These are phyloP conservation scores for Penicillium janthinellum DNA, from an alignment of 2,329 filamentous ascomycete species.

Conservation along the genomic window DNA sequence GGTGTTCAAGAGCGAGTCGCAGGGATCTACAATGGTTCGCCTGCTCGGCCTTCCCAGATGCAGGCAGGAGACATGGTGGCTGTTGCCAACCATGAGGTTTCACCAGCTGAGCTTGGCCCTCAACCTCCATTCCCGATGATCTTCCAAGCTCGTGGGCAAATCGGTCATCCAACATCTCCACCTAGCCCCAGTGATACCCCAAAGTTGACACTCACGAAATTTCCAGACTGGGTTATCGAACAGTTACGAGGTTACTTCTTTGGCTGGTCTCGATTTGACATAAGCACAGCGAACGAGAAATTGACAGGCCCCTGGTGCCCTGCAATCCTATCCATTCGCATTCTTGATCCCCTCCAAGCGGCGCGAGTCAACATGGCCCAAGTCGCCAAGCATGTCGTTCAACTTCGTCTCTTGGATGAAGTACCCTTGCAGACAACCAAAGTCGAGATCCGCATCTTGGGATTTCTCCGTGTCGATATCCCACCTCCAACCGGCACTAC, in stretches of 20 bases:
- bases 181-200: constrained; percentile 54
- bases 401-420: constrained; percentile 34
- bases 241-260: constrained; percentile 65
- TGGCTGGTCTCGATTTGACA: constrained; percentile 58
- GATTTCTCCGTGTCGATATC: constrained; percentile 53
- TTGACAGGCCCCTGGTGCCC: constrained; percentile 57
- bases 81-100: constrained; percentile 22
- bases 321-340: constrained; percentile 56
- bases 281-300: constrained; percentile 33
- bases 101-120: constrained; percentile 33
- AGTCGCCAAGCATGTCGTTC: constrained; percentile 54
- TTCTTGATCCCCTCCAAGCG: constrained; percentile 51
- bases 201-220: constrained; percentile 56
- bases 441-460: constrained; percentile 62
- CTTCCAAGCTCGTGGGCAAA: constrained; percentile 27
- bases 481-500: constrained; percentile 21
- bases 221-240: constrained; percentile 56
- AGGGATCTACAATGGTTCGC: constrained; percentile 41
- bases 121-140: constrained; percentile 34
- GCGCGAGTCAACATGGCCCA: constrained; percentile 51
- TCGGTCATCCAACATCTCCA: constrained; percentile 32
- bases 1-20: constrained; percentile 30
- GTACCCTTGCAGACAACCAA: constrained; percentile 32
- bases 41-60: constrained; percentile 31
- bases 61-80: constrained; percentile 24